Evolutionary conservation across 208 protist species (phyloP).

Genomic region (Trypanosoma platydactyli): DNA sequence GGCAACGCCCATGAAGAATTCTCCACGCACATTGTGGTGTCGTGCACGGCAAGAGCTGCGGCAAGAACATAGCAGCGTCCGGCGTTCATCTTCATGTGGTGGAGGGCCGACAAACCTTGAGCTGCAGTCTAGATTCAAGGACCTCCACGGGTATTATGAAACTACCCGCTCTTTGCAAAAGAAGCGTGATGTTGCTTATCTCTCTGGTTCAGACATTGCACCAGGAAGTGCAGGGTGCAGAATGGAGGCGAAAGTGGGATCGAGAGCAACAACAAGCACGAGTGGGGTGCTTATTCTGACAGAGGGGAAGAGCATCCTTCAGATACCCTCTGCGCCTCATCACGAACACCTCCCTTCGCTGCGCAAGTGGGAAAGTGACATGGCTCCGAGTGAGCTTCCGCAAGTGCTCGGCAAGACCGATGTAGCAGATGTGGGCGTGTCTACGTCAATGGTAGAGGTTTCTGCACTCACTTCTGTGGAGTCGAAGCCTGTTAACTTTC

Average conservation of each 20-base stretch:
- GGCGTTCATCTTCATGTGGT: constrained; percentile 43
- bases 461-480: constrained; percentile 48
- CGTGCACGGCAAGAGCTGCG: neutral
- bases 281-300: constrained; percentile 20
- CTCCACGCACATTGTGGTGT: neutral
- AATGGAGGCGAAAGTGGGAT: neutral
- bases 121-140: constrained; percentile 59
- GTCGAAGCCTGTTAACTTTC: constrained; percentile 1
- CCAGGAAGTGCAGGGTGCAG: neutral
- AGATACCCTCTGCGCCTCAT: neutral
- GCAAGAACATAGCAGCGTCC: constrained; percentile 1
- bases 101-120: constrained; percentile 55
- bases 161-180: constrained; percentile 28
- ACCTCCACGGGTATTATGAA: constrained; percentile 67
- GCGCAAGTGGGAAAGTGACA: constrained; percentile 15
- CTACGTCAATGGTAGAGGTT: constrained; percentile 53
- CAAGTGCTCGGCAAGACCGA: constrained; percentile 1
- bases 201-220: neutral
- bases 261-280: constrained; percentile 3
- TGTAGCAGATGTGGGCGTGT: constrained; percentile 9
- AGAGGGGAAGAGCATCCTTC: constrained; percentile 13
- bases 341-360: constrained; percentile 5
- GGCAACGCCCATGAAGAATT: too few species aligned
- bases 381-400: constrained; percentile 12
- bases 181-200: constrained; percentile 7